phyloP scores from a whole-genome alignment of 1,284 basidiomycete species.

The Rhodotorula sp. region DNA sequence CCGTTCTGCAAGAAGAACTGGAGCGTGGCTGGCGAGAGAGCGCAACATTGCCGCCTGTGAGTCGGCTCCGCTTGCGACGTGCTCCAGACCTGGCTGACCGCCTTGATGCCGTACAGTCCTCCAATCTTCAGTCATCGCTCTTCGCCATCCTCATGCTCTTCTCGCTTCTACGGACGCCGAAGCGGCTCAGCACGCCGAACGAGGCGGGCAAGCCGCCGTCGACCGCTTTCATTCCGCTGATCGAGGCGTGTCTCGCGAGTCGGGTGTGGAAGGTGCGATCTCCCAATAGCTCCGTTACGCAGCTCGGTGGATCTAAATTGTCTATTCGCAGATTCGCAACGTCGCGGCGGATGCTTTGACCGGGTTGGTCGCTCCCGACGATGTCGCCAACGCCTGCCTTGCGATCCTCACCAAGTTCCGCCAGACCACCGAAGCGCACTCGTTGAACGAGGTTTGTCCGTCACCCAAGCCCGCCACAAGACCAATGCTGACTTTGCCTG shows the following conservation, averaged over 20 bases:
- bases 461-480: background rate
- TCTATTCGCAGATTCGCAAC: slow-evolving; percentile 28
- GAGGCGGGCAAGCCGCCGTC: background rate
- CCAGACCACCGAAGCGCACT: background rate
- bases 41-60: slow-evolving; percentile 23
- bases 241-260: slow-evolving; percentile 26
- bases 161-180: slow-evolving; percentile 34
- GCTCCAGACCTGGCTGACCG: background rate
- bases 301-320: background rate
- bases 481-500: background rate
- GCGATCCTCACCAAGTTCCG: slow-evolving; percentile 10
- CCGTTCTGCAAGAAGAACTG: slow-evolving; percentile 25
- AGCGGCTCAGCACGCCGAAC: background rate
- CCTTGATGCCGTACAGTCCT: slow-evolving; percentile 11
- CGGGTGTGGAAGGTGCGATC: slow-evolving; percentile 37
- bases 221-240: slow-evolving; percentile 27
- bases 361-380: slow-evolving; percentile 19
- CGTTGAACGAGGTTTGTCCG: slow-evolving; percentile 30
- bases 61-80: background rate
- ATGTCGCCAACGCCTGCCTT: slow-evolving; percentile 7
- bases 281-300: background rate
- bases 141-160: slow-evolving; percentile 40
- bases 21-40: slow-evolving; percentile 30
- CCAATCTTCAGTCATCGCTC: slow-evolving; percentile 32
- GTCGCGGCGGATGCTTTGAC: slow-evolving; percentile 37